Conservation (phyloP, 208 protist species). For the Trypanosoma caninum region DNA sequence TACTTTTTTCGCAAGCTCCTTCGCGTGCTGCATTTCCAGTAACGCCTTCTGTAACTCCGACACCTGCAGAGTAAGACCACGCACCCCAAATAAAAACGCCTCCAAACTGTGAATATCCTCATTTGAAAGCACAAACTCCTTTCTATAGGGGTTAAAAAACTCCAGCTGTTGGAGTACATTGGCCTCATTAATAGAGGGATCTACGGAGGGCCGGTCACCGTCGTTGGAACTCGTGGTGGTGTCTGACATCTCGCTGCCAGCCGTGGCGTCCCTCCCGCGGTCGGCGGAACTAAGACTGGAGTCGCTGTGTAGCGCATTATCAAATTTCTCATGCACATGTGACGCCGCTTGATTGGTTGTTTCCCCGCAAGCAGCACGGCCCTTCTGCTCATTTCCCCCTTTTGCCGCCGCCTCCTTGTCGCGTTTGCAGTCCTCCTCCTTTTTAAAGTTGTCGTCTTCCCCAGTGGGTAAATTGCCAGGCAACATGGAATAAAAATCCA, state of each 20-base stretch:
- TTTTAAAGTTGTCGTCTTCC: no score
- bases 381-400: no score
- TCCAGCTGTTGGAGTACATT: conserved; percentile 37
- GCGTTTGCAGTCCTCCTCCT: no score
- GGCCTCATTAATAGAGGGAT: not conserved
- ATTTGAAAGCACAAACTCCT: conserved; percentile 81
- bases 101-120: conserved; percentile 88
- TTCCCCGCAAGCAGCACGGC: no score
- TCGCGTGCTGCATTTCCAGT: conserved; percentile 75
- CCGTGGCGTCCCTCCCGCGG: not conserved
- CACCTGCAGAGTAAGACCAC: conserved; percentile 63
- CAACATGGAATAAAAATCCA: no score
- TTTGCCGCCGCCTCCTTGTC: no score
- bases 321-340: no score
- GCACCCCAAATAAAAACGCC: conserved; percentile 81
- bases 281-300: not conserved
- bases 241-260: not conserved
- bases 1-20: conserved; percentile 63
- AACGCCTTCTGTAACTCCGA: conserved; percentile 82
- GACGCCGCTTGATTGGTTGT: no score
- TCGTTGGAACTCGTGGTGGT: not conserved
- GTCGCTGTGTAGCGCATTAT: not conserved
- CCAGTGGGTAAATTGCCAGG: no score
- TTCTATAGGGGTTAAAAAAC: conserved; percentile 62
- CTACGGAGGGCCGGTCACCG: conserved; percentile 8